Evolutionary conservation across 306 rosid species (phyloP).

Genomic region (Echinosophora koreensis): DNA sequence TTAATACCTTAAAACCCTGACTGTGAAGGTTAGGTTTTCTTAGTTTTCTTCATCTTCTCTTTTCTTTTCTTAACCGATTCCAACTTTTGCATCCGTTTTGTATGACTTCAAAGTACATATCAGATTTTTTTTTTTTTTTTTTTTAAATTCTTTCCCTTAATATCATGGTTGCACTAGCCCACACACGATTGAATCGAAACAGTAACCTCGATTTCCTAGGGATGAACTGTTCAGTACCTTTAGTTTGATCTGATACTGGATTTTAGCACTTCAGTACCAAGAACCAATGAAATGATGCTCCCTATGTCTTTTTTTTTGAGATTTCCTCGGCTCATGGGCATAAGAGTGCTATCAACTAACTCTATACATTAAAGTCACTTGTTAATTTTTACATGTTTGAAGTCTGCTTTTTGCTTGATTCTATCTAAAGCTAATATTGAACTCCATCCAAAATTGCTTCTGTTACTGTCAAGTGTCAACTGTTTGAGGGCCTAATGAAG

Average conservation of each 20-base stretch:
- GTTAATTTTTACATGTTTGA: conserved; percentile 15
- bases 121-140: background rate
- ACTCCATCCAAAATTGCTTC: conserved; percentile 12
- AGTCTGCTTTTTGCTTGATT: conserved; percentile 31
- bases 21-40: conserved; percentile 11
- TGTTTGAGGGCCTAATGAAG: conserved; percentile 16
- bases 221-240: conserved; percentile 20
- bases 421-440: conserved; percentile 19
- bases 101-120: background rate
- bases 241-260: conserved; percentile 1
- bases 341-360: background rate
- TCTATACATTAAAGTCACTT: conserved; percentile 11
- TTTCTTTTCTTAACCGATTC: background rate
- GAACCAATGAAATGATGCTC: conserved; percentile 28
- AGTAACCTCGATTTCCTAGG: conserved; percentile 15
- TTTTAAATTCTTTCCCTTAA: background rate
- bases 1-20: conserved; percentile 6
- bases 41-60: conserved; percentile 9
- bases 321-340: background rate
- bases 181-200: background rate
- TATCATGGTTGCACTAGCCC: background rate
- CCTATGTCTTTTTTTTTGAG: background rate
- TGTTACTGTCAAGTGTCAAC: conserved; percentile 27
- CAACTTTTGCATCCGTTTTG: background rate
- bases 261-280: background rate